These are phyloP conservation scores for Eucalyptus decipiens DNA, from an alignment of 345 rosid species.

Conservation along the genomic window DNA sequence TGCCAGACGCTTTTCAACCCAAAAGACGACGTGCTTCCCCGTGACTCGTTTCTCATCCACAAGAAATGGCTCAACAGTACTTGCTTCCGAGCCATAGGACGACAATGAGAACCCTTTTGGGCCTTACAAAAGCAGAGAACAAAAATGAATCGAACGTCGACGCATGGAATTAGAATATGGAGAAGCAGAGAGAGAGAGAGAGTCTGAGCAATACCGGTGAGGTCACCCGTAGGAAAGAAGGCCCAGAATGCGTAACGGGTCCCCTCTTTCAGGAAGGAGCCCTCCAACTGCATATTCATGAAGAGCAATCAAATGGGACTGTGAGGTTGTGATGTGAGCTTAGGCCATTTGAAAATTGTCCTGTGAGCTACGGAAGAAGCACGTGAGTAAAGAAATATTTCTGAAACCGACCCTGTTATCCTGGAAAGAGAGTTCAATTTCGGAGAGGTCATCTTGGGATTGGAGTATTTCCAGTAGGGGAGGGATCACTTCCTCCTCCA, in stretches of 20 bases:
- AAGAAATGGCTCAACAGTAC: slow-evolving; percentile 94
- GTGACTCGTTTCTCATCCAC: slow-evolving; percentile 87
- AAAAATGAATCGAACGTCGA: not conserved
- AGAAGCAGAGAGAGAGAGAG: not conserved
- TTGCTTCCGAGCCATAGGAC: slow-evolving; percentile 59
- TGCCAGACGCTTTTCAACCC: slow-evolving; percentile 93
- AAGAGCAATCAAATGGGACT: not conserved
- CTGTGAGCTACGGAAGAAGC: not conserved
- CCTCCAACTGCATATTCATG: slow-evolving; percentile 49
- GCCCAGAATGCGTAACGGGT: slow-evolving; percentile 77
- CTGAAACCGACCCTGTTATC: slow-evolving; percentile 50
- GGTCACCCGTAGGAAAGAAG: slow-evolving; percentile 65
- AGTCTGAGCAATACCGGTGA: slow-evolving; percentile 31
- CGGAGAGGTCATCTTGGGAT: slow-evolving; percentile 53
- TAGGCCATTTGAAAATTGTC: not conserved
- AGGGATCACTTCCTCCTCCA: slow-evolving; percentile 93
- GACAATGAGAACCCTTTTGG: slow-evolving; percentile 78
- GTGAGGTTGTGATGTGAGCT: not conserved
- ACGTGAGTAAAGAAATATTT: not conserved
- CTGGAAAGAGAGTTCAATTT: slow-evolving; percentile 53
- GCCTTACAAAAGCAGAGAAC: slow-evolving; percentile 22
- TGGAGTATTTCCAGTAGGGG: slow-evolving; percentile 48
- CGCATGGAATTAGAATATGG: not conserved
- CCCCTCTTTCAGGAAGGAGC: slow-evolving; percentile 55
- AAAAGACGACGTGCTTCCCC: slow-evolving; percentile 62